phyloP scores from a whole-genome alignment of 495 filamentous ascomycete species.

The Hyaloscypha hepaticicola region DNA sequence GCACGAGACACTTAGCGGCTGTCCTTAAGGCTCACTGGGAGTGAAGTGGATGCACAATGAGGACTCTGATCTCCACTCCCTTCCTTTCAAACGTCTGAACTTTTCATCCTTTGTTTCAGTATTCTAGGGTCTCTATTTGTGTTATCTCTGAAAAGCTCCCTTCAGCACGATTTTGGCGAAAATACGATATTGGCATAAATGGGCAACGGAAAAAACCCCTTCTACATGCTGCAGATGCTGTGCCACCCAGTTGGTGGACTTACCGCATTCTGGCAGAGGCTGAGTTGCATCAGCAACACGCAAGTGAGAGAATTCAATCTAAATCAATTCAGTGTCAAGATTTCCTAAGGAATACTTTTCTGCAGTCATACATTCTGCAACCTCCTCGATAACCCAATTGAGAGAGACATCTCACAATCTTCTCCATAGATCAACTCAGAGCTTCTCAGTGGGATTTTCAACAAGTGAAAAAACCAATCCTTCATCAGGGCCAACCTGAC shows the following conservation, averaged over 20 bases:
- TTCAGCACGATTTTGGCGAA: not conserved
- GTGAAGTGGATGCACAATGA: not conserved
- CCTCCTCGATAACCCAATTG: not conserved
- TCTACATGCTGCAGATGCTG: not conserved
- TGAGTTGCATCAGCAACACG: not conserved
- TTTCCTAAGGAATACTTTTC: not conserved
- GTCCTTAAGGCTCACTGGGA: not conserved
- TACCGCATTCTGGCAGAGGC: not conserved
- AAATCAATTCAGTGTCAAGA: not conserved
- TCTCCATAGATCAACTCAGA: not conserved
- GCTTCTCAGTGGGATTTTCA: not conserved
- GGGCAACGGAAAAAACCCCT: not conserved
- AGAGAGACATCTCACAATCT: not conserved
- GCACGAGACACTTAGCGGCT: not conserved
- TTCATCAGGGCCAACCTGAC: constrained; percentile 42
- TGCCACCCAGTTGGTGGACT: not conserved
- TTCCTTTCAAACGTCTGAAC: not conserved
- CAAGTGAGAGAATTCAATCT: not conserved
- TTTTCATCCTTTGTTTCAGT: not conserved
- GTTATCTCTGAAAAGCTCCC: not conserved
- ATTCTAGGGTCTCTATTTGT: not conserved
- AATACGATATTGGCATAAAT: not conserved
- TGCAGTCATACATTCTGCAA: not conserved
- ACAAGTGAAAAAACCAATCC: constrained; percentile 42
- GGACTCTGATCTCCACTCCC: not conserved